phyloP scores from a whole-genome alignment of 2,329 filamentous ascomycete genomes.

The Didymella pinodella region DNA sequence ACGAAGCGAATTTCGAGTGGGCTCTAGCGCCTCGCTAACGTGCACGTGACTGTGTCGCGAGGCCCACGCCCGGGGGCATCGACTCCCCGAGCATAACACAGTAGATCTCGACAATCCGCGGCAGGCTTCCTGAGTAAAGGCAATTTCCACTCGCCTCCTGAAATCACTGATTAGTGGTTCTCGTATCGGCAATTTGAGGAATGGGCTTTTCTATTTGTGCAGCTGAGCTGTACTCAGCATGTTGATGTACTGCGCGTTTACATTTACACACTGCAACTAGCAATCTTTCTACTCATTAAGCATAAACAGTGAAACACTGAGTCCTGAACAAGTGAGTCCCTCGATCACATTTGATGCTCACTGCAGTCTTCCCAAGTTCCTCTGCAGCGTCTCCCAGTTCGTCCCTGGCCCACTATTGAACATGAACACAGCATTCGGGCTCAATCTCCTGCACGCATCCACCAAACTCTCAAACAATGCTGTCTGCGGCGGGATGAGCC shows the following conservation, averaged over 20 bases:
- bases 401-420: conserved; percentile 8
- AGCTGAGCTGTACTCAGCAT: not conserved
- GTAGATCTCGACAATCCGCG: not conserved
- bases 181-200: not conserved
- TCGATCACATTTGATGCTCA: not conserved
- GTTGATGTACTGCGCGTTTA: not conserved
- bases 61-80: not conserved
- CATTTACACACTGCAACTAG: not conserved
- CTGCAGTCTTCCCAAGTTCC: not conserved
- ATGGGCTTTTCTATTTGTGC: not conserved
- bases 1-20: conserved; percentile 20
- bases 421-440: not conserved
- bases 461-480: conserved; percentile 4
- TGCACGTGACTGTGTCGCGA: conserved; percentile 5
- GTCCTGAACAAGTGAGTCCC: not conserved
- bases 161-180: not conserved
- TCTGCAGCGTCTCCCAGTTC: conserved; percentile 8
- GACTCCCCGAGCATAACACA: not conserved
- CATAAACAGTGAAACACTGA: not conserved
- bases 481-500: conserved; percentile 6
- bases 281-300: not conserved
- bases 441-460: not conserved
- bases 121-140: not conserved
- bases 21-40: conserved; percentile 9
- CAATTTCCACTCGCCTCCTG: not conserved